These are phyloP conservation scores for Fusarium devonianum DNA, from an alignment of 2,329 filamentous ascomycete species.

Conservation along the genomic window DNA sequence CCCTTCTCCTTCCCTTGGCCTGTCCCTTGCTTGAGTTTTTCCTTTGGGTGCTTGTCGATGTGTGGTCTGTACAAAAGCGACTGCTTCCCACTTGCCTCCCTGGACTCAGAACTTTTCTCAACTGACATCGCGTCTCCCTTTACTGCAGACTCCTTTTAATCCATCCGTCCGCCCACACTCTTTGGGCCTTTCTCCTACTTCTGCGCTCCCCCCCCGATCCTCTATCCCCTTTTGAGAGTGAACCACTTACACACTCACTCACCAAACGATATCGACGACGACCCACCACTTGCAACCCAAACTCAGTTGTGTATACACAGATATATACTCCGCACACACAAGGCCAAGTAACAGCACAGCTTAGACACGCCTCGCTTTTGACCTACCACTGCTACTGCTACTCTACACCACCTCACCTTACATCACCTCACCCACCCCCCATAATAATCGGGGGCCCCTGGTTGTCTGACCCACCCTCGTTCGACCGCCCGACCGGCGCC, in stretches of 20 bases:
- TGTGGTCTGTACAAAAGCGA: conserved; percentile 37
- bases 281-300: conserved; percentile 4
- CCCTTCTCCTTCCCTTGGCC: conserved; percentile 22
- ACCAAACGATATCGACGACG: conserved; percentile 28
- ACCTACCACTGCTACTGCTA: conserved; percentile 8
- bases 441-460: conserved; percentile 33
- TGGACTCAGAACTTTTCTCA: conserved; percentile 29
- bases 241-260: conserved; percentile 31
- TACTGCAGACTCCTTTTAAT: conserved; percentile 27
- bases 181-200: conserved; percentile 1
- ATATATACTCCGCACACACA: background rate
- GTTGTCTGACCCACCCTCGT: conserved; percentile 41
- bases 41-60: conserved; percentile 15
- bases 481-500: conserved; percentile 41
- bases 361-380: too few relatives aligned
- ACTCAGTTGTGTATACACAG: background rate
- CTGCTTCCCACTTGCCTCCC: conserved; percentile 32
- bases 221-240: conserved; percentile 17
- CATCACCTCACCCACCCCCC: conserved; percentile 23
- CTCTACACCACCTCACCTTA: conserved; percentile 31
- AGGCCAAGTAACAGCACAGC: background rate
- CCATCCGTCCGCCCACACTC: conserved; percentile 3
- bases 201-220: conserved; percentile 5
- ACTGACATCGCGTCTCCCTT: conserved; percentile 26
- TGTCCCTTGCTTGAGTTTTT: conserved; percentile 21